Evolutionary conservation across 805 yeast genomes (phyloP), one percentile per base, ranked within the genome.

Genomic region (Saturnispora sekii): DNA sequence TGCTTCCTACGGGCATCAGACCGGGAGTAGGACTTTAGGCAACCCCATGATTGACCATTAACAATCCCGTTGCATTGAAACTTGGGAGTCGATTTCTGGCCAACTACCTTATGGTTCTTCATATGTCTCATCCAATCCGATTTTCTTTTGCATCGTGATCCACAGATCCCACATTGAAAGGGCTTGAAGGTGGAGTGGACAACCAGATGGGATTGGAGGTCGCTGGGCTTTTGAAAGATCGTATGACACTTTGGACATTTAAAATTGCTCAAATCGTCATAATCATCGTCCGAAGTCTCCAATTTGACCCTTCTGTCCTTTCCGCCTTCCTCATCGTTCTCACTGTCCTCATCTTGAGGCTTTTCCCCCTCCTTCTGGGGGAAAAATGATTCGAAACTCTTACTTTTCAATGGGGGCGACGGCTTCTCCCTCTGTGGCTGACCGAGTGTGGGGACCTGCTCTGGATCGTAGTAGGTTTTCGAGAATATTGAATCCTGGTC

Each of bases 121-220:
- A 74, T 76, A 55, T 84, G 95, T 41, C 95, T 70, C 55, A 78
- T 81, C 55, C 84, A 67, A 59, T 84, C 94, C 58, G 84, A 89
- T 32, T 77, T 71, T 37, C 94, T 69, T 49, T 90, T 70, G 60
- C 84, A 84, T 52, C 69, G 72, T 38, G 75, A 65, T 43, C 70
- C 64, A 55, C 95, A 84, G 26, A 72, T 68, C 10, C 70, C 49
- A 60, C 95, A 84, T 16, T 65, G 60, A 60, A 71, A 83, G 2
- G 88, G 86, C 55, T 75, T 79, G 49, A 68, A 70, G 43, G 72
- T 68, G n/a, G 85, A 71, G 60, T 83, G 93, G 33, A 80, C 45
- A 36, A 43, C 28, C 15, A 43, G 12, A 26, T 43, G 45, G 7
- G 45, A 43, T 26, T 43, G 41, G 3, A 43, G 21, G 12, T 43